phyloP scores from a whole-genome alignment of 768 basidiomycete species.

The Lactifluus volemus region DNA sequence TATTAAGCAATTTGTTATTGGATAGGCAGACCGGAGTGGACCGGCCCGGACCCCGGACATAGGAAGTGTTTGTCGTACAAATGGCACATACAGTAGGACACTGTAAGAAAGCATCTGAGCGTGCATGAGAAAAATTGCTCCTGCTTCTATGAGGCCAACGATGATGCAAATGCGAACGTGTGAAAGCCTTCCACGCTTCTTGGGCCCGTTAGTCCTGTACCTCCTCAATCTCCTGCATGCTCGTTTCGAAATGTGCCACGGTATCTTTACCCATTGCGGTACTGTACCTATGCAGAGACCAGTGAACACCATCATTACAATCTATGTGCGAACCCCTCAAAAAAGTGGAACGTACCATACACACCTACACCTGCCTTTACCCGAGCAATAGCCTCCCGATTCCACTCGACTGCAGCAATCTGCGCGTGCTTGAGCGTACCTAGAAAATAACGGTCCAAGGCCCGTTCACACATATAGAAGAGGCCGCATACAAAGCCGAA shows the following conservation, averaged over 20 bases:
- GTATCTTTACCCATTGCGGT: neutral
- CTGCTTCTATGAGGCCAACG: too few species aligned
- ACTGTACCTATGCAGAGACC: neutral
- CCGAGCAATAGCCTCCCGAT: conserved; percentile 60
- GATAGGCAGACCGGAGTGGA: too few species aligned
- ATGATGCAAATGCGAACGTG: too few species aligned
- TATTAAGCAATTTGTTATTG: too few species aligned
- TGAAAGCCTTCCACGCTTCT: too few species aligned
- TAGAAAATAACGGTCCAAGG: conserved; percentile 23
- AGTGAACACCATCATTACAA: neutral
- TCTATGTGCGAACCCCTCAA: too few species aligned
- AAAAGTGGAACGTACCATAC: neutral
- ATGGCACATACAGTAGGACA: too few species aligned
- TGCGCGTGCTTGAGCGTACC: conserved; percentile 87
- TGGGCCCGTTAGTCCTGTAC: neutral
- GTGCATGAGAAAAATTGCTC: too few species aligned
- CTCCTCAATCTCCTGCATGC: neutral
- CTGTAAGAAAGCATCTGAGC: too few species aligned
- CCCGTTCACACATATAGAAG: neutral
- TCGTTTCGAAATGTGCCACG: neutral
- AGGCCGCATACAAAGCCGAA: neutral
- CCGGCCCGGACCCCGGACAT: too few species aligned
- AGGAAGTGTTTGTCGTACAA: too few species aligned
- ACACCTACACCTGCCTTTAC: conserved; percentile 31
- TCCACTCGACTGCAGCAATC: conserved; percentile 64